Percentiles rank a stretch among this genome's conserved stretches.
Conservation (phyloP, 169 alveolate species). For the Perkinsus olseni region DNA sequence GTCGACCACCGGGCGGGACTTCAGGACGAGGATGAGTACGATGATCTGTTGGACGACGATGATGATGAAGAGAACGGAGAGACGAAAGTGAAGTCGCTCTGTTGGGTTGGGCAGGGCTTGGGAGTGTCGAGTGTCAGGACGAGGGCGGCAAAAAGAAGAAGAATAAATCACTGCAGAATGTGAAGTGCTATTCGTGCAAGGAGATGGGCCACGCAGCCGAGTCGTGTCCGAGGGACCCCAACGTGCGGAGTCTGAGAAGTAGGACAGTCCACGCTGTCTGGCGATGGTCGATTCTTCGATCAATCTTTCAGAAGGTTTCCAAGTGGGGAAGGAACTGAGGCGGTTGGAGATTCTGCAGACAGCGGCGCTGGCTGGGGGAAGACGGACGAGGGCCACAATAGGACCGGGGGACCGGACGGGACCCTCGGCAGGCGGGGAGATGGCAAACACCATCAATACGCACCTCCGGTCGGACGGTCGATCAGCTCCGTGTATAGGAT, state of each 20-base stretch:
- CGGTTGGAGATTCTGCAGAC: background rate
- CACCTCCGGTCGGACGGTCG: background rate
- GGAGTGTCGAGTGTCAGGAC: constrained; percentile 2
- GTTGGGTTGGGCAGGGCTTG: background rate
- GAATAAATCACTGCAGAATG: background rate
- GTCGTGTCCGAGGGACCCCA: constrained; percentile 29
- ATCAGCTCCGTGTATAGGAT: background rate
- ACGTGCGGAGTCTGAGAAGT: constrained; percentile 16
- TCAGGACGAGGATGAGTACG: constrained; percentile 59
- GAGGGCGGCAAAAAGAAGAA: constrained; percentile 11
- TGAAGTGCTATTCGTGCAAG: constrained; percentile 18
- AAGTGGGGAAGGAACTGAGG: background rate
- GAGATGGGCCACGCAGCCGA: constrained; percentile 23
- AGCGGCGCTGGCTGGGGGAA: background rate
- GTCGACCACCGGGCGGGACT: background rate
- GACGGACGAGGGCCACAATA: background rate
- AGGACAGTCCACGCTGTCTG: background rate
- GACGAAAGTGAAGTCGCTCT: background rate
- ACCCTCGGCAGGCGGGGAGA: background rate
- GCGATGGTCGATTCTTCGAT: too few relatives aligned
- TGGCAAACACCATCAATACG: background rate
- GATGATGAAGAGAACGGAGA: constrained; percentile 8
- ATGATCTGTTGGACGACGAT: constrained; percentile 14
- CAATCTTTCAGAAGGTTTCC: background rate
- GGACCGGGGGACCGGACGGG: background rate